Evolutionary conservation across 371 early-diverging fungal species (phyloP).

Genomic region (Syncephalastrum racemosum): DNA sequence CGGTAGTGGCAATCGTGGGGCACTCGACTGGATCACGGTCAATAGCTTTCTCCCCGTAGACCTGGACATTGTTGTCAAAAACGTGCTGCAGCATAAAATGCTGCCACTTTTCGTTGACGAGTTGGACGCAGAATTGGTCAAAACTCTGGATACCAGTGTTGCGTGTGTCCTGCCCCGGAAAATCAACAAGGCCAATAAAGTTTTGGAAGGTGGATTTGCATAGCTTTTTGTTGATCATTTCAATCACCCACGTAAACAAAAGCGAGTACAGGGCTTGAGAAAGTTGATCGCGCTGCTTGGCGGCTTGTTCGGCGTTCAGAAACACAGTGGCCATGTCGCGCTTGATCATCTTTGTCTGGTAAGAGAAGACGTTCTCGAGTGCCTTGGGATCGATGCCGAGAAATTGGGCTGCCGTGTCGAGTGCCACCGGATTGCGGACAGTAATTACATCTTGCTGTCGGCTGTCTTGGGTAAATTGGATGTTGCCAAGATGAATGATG

Average conservation of each 20-base stretch:
- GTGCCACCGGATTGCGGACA: slow-evolving; percentile 60
- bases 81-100: slow-evolving; percentile 60
- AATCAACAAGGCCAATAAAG: slow-evolving; percentile 66
- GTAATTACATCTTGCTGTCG: slow-evolving; percentile 55
- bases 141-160: slow-evolving; percentile 40
- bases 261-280: slow-evolving; percentile 77
- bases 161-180: slow-evolving; percentile 43
- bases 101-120: slow-evolving; percentile 80
- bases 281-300: slow-evolving; percentile 71
- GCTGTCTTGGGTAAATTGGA: slow-evolving; percentile 66
- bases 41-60: slow-evolving; percentile 53
- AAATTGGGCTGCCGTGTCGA: slow-evolving; percentile 76
- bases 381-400: slow-evolving; percentile 77
- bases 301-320: slow-evolving; percentile 70
- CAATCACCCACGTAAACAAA: slow-evolving; percentile 85
- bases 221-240: slow-evolving; percentile 78
- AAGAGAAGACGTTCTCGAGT: slow-evolving; percentile 79
- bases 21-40: slow-evolving; percentile 12
- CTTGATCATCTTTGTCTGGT: slow-evolving; percentile 75
- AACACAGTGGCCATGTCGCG: slow-evolving; percentile 82
- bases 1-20: neutral
- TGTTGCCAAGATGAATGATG: slow-evolving; percentile 85
- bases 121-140: slow-evolving; percentile 73
- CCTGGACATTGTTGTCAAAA: slow-evolving; percentile 48
- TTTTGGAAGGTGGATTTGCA: slow-evolving; percentile 57